Evolutionary conservation across 2,329 filamentous ascomycete species (phyloP).

Genomic region (Penicillium sp.): DNA sequence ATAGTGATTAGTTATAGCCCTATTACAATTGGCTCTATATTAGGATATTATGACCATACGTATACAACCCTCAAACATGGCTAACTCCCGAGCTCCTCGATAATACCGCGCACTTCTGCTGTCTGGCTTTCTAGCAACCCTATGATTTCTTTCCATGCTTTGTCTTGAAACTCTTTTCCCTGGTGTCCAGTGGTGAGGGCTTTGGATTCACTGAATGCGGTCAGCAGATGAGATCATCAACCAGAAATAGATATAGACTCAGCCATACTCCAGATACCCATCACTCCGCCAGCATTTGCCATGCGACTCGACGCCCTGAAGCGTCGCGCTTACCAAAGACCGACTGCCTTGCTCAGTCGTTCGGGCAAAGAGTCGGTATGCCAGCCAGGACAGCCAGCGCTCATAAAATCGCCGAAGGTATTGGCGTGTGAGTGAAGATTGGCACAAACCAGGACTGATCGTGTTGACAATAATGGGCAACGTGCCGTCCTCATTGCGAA

Average conservation of each 20-base stretch:
- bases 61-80: background rate
- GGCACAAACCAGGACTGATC: conserved; percentile 47
- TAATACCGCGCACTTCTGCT: conserved; percentile 17
- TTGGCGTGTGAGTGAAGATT: conserved; percentile 43
- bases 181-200: conserved; percentile 34
- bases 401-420: conserved; percentile 37
- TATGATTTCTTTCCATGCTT: conserved; percentile 45
- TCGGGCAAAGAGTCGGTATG: conserved; percentile 42
- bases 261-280: conserved; percentile 35
- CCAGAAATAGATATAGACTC: background rate
- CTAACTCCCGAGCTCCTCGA: background rate
- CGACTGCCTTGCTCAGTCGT: conserved; percentile 47
- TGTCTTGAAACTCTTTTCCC: conserved; percentile 37
- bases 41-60: background rate
- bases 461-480: conserved; percentile 46
- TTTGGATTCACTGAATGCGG: conserved; percentile 30
- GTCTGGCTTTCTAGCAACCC: conserved; percentile 30
- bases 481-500: conserved; percentile 34
- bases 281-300: conserved; percentile 48
- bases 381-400: conserved; percentile 33
- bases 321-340: conserved; percentile 43
- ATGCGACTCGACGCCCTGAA: conserved; percentile 44
- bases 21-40: background rate
- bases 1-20: background rate
- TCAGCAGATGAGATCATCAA: conserved; percentile 13